Conservation (phyloP, 1,284 basidiomycete species). For the Mycena citricolor region DNA sequence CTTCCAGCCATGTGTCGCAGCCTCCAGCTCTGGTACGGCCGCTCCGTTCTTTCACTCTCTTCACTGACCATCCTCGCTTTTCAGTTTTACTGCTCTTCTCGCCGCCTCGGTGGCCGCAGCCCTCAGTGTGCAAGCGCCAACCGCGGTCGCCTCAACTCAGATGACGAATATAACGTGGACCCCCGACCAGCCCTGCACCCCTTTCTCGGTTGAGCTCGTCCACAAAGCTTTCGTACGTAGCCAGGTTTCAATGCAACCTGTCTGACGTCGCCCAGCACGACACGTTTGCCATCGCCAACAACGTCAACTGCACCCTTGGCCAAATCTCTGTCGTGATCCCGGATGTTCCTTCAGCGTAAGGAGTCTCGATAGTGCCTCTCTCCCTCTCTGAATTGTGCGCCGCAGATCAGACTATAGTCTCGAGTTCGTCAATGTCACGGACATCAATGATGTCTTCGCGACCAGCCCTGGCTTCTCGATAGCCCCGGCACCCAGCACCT, state of each 20-base stretch:
- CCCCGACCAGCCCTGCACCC: neutral
- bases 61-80: too few species aligned
- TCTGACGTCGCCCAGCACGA: conserved; percentile 1
- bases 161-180: conserved; percentile 8
- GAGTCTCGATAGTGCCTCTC: too few species aligned
- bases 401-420: conserved; percentile 61
- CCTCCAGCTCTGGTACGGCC: too few species aligned
- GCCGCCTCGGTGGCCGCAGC: neutral
- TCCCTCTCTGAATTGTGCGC: too few species aligned
- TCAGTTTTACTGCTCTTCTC: too few species aligned
- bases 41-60: too few species aligned
- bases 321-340: conserved; percentile 1
- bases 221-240: conserved; percentile 4
- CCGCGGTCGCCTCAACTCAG: neutral
- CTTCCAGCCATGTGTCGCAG: too few species aligned
- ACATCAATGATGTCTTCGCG: conserved; percentile 49
- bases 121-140: neutral
- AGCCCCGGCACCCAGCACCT: conserved; percentile 25
- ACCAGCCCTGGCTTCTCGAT: conserved; percentile 46
- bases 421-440: conserved; percentile 48
- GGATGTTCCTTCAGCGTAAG: conserved; percentile 2
- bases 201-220: conserved; percentile 11
- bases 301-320: conserved; percentile 1
- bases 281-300: conserved; percentile 14
- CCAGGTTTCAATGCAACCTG: neutral